phyloP scores from a whole-genome alignment of 106 monocot species.

The Agapanthus africanus region DNA sequence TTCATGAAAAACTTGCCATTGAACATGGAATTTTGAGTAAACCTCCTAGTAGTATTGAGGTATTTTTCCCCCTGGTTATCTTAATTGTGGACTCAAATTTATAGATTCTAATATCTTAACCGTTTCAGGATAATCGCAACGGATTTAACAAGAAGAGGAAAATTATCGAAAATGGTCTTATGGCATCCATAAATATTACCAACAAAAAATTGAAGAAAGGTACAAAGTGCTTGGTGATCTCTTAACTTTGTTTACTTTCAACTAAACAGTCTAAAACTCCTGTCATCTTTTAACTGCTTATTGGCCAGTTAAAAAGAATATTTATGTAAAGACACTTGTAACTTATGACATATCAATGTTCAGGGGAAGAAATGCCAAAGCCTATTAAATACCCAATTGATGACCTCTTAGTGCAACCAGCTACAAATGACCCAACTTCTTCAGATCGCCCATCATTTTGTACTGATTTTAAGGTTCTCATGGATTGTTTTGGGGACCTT shows the following conservation, averaged over 20 bases:
- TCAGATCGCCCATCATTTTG: slow-evolving; percentile 47
- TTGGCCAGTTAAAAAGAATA: neutral
- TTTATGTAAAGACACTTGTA: neutral
- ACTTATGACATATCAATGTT: slow-evolving; percentile 6
- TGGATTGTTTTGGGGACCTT: slow-evolving; percentile 90
- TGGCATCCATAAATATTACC: neutral
- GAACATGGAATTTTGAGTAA: slow-evolving; percentile 53
- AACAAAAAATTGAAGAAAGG: slow-evolving; percentile 23
- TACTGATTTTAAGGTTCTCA: slow-evolving; percentile 69
- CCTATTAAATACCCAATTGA: slow-evolving; percentile 79
- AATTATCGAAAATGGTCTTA: slow-evolving; percentile 19
- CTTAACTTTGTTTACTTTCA: neutral
- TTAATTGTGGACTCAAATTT: slow-evolving; percentile 2
- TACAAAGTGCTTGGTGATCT: slow-evolving; percentile 4
- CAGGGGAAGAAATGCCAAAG: slow-evolving; percentile 26
- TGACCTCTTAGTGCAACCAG: slow-evolving; percentile 60
- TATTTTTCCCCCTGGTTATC: slow-evolving; percentile 14
- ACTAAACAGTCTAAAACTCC: neutral
- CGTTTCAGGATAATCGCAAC: slow-evolving; percentile 21
- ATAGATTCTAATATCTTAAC: neutral
- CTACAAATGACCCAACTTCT: slow-evolving; percentile 48
- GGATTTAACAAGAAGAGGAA: slow-evolving; percentile 33
- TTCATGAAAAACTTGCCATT: slow-evolving; percentile 65
- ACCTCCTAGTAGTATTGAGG: slow-evolving; percentile 33
- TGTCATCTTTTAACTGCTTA: neutral